These are phyloP conservation scores for Saturnispora bothae DNA, from an alignment of 805 yeast genomes.

Conservation along the genomic window DNA sequence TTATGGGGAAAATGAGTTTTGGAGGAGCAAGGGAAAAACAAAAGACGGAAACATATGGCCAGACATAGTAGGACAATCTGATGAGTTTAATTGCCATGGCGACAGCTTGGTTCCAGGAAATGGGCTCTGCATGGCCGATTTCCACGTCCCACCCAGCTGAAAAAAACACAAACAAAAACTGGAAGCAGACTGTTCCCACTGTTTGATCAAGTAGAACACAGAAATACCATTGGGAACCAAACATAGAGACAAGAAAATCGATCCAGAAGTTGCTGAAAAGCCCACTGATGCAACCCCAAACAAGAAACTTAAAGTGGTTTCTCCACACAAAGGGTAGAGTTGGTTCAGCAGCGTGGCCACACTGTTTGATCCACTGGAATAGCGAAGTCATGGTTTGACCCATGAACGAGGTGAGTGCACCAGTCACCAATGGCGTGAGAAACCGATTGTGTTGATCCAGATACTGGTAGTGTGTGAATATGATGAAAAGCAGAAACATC, in stretches of 20 bases:
- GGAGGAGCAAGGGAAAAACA: slow-evolving; percentile 40
- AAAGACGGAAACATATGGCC: slow-evolving; percentile 48
- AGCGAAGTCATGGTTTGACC: slow-evolving; percentile 11
- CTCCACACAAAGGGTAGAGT: slow-evolving; percentile 1
- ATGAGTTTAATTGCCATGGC: slow-evolving; percentile 35
- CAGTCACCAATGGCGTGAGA: slow-evolving; percentile 13
- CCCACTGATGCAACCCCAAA: slow-evolving; percentile 57
- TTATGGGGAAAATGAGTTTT: slow-evolving; percentile 45
- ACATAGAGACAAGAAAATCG: slow-evolving; percentile 30
- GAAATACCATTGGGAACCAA: slow-evolving; percentile 26
- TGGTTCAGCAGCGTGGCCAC: background rate
- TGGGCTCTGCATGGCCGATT: slow-evolving; percentile 14
- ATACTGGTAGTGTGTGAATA: slow-evolving; percentile 11
- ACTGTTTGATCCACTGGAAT: slow-evolving; percentile 3
- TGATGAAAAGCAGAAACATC: slow-evolving; percentile 11
- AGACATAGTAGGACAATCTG: slow-evolving; percentile 42
- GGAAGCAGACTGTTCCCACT: slow-evolving; percentile 46
- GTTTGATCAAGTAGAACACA: slow-evolving; percentile 44
- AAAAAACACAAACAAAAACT: slow-evolving; percentile 37
- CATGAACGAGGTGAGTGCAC: slow-evolving; percentile 11
- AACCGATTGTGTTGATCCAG: slow-evolving; percentile 11
- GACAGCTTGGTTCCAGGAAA: background rate
- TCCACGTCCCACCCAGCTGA: slow-evolving; percentile 47
- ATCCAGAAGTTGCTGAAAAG: slow-evolving; percentile 44
- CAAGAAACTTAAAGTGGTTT: slow-evolving; percentile 35